Evolutionary conservation across 805 yeast genomes (phyloP).

Genomic region (Yarrowia phangngaensis): DNA sequence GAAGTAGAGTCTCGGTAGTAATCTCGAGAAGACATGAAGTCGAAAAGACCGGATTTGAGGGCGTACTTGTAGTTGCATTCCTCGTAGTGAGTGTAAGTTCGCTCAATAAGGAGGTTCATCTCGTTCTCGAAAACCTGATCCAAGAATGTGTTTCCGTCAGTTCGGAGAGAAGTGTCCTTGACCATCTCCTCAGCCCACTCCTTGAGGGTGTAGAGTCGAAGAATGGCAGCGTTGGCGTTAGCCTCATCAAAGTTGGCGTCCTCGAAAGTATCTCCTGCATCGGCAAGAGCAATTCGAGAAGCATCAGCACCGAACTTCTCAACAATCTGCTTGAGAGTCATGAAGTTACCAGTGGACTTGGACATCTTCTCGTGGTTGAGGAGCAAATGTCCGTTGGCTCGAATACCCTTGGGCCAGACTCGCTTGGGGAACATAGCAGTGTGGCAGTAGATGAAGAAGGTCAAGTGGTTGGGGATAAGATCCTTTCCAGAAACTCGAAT

Average conservation of each 20-base stretch:
- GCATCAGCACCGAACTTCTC: constrained; percentile 97
- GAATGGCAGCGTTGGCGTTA: constrained; percentile 94
- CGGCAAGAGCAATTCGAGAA: constrained; percentile 93
- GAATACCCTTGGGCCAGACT: constrained; percentile 90
- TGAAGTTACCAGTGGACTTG: constrained; percentile 94
- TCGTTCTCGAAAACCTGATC: constrained; percentile 91
- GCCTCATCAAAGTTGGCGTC: constrained; percentile 97
- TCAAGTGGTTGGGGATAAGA: constrained; percentile 93
- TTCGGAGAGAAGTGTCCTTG: constrained; percentile 52
- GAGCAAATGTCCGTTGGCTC: constrained; percentile 93
- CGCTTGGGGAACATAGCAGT: constrained; percentile 87
- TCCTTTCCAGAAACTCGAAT: constrained; percentile 92
- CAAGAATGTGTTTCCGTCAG: constrained; percentile 59
- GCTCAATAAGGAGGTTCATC: constrained; percentile 75
- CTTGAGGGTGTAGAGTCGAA: constrained; percentile 84
- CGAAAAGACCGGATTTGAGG: constrained; percentile 85
- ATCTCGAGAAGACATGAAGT: constrained; percentile 92
- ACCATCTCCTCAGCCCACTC: constrained; percentile 90
- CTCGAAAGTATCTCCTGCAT: constrained; percentile 96
- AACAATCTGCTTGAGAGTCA: constrained; percentile 80
- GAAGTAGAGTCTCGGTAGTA: constrained; percentile 80
- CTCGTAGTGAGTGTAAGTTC: constrained; percentile 65
- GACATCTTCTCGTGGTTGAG: constrained; percentile 97
- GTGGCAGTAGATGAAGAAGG: constrained; percentile 90
- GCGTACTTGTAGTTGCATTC: constrained; percentile 81